Evolutionary conservation across 1,284 basidiomycete species (phyloP), one percentile per base, ranked within the genome.

Genomic region (Ustilago crameri): DNA sequence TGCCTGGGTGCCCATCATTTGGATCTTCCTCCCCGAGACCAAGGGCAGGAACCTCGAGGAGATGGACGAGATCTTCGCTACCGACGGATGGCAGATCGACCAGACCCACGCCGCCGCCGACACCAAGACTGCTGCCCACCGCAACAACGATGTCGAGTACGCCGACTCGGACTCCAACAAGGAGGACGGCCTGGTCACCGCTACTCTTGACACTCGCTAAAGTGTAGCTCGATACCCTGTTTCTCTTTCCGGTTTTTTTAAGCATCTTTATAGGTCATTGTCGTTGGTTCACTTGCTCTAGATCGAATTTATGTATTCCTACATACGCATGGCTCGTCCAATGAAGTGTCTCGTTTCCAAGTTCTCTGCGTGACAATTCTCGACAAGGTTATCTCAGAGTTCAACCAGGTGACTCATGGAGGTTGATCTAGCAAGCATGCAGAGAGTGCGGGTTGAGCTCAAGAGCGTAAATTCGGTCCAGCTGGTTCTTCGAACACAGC

Each of bases 1-100:
- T 10, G 54, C 72, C 43, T 83, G 80, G 76, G 67, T 84, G 23
- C 75, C 82, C 26, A 62, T 82, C 57, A 79, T 84, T 58, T 84
- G 75, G 55, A 54, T 72, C 43, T 67, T 83, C 45, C 82, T 80
- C 45, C 82, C 83, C 49, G 83, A 84, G 60, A 84, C 83, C 49
- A 80, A 78, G 63, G 61, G 75, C 18, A 69, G 80, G 27, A 73
- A 62, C 0, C 76, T 82, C 51, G 82, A 83, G 49, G 78, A 79
- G 59, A 74, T 83, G 32, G 82, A 83, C 75, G 62, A 62, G 34
- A 66, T 83, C 54, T 82, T 82, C 46, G 51, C 69, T 15, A 73
- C 51, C 20, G 64, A 73, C 44, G 42, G 46, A 45, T 73, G 63
- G 64, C 55, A 67, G 34, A 62, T 73, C 14, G 60, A 73, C 53